A percentile compares a stretch with the other conserved stretches of the same genome.
phyloP scores from a whole-genome alignment of 768 basidiomycete genomes.

The Mycena capillaripes region DNA sequence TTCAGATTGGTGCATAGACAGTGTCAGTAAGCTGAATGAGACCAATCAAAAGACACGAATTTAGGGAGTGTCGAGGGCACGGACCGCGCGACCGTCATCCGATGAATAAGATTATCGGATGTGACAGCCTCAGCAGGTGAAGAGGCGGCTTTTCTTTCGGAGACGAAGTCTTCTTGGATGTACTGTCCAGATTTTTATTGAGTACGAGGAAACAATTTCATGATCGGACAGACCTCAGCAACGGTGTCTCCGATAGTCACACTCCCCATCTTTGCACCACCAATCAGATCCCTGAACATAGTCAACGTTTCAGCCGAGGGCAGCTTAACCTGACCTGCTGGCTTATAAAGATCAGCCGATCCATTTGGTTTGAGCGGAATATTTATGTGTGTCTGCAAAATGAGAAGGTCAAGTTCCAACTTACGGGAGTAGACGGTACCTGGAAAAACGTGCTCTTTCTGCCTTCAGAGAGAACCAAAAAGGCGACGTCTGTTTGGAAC shows the following conservation, averaged over 20 bases:
- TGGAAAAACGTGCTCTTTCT: constrained; percentile 80
- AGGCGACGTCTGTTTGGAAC: constrained; percentile 82
- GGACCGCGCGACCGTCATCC: constrained; percentile 81
- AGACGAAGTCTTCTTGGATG: constrained; percentile 83
- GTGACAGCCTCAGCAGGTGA: constrained; percentile 52
- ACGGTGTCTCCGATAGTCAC: constrained; percentile 66
- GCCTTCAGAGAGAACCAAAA: constrained; percentile 74
- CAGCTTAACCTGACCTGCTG: constrained; percentile 54
- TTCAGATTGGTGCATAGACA: constrained; percentile 69
- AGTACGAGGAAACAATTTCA: not conserved
- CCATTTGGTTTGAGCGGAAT: constrained; percentile 59
- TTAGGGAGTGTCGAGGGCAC: constrained; percentile 33
- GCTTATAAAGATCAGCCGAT: constrained; percentile 63
- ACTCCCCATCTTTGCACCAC: constrained; percentile 71
- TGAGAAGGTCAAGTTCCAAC: constrained; percentile 3
- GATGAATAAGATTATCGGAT: constrained; percentile 74
- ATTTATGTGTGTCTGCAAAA: constrained; percentile 67
- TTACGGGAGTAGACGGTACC: constrained; percentile 54
- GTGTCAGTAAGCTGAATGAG: constrained; percentile 72
- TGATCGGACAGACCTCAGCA: constrained; percentile 65
- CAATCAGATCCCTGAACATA: constrained; percentile 70
- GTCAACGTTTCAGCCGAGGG: constrained; percentile 65
- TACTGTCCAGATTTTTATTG: constrained; percentile 57
- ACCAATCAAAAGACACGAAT: constrained; percentile 9
- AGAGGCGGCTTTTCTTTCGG: constrained; percentile 52